Percentiles rank a stretch among this genome's conserved stretches.
phyloP scores from a whole-genome alignment of 768 basidiomycete genomes.

The Artomyces pyxidatus region DNA sequence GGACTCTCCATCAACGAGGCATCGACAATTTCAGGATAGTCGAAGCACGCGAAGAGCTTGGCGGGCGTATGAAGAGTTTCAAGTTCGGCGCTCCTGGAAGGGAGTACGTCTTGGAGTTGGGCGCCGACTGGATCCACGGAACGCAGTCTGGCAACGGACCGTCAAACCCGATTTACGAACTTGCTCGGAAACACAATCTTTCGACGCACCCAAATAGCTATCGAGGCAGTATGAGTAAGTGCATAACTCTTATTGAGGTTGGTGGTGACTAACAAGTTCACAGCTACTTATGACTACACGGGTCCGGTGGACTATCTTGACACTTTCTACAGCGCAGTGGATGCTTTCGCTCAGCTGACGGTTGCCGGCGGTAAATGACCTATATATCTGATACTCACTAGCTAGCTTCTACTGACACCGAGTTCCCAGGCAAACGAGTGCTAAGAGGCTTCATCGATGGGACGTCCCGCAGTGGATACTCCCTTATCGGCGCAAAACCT shows the following conservation, averaged over 20 bases:
- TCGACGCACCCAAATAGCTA: slow-evolving; percentile 37
- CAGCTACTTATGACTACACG: slow-evolving; percentile 47
- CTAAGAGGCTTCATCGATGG: slow-evolving; percentile 42
- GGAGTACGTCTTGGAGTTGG: slow-evolving; percentile 40
- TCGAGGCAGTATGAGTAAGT: slow-evolving; percentile 35
- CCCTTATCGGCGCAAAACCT: slow-evolving; percentile 39
- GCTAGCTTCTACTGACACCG: neutral
- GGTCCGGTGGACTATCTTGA: slow-evolving; percentile 42
- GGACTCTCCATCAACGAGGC: slow-evolving; percentile 44
- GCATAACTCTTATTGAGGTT: neutral
- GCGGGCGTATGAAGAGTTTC: slow-evolving; percentile 49
- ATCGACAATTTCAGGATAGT: slow-evolving; percentile 53
- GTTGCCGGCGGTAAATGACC: slow-evolving; percentile 34
- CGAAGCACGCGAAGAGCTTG: slow-evolving; percentile 50
- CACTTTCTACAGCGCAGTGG: slow-evolving; percentile 32
- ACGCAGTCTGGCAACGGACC: slow-evolving; percentile 39
- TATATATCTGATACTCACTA: neutral
- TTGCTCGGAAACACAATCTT: slow-evolving; percentile 49
- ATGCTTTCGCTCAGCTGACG: slow-evolving; percentile 34
- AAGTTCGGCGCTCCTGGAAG: slow-evolving; percentile 32
- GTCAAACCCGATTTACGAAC: slow-evolving; percentile 50
- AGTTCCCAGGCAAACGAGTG: slow-evolving; percentile 34
- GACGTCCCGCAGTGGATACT: slow-evolving; percentile 46
- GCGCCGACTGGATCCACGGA: slow-evolving; percentile 55
- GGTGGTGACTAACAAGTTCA: neutral